Evolutionary conservation across 495 filamentous ascomycete genomes (phyloP).

Genomic region (Patellaria atrata): DNA sequence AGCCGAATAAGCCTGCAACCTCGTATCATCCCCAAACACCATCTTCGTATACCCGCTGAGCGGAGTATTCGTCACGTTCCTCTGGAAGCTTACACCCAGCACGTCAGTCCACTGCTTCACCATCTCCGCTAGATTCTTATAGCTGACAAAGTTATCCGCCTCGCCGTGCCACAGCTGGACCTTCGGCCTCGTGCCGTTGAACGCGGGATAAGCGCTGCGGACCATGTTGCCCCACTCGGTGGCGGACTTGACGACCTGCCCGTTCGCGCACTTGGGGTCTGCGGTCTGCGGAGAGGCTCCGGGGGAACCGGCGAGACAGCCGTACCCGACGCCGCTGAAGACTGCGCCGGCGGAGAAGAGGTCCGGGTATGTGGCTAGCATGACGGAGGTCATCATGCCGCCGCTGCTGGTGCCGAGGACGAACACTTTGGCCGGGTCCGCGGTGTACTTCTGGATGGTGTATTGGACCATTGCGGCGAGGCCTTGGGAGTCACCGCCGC

Average conservation of each 20-base stretch:
- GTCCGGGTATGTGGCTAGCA: conserved; percentile 9
- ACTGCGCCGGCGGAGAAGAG: conserved; percentile 6
- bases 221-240: conserved; percentile 5
- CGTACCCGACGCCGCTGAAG: conserved; percentile 8
- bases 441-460: conserved; percentile 7
- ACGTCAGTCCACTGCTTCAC: conserved; percentile 10
- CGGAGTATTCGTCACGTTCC: conserved; percentile 7
- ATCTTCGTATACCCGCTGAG: conserved; percentile 5
- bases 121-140: conserved; percentile 2
- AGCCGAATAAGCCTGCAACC: conserved; percentile 6
- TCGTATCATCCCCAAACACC: conserved; percentile 11
- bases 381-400: conserved; percentile 11
- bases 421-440: conserved; percentile 6
- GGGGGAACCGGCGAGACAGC: conserved; percentile 7
- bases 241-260: conserved; percentile 2
- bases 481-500: conserved; percentile 7
- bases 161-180: conserved; percentile 6
- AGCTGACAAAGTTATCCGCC: conserved; percentile 3
- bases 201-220: conserved; percentile 6
- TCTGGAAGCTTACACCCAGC: conserved; percentile 3
- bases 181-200: conserved; percentile 7
- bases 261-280: conserved; percentile 6
- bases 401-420: conserved; percentile 5
- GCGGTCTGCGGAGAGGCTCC: not conserved
- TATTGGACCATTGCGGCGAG: conserved; percentile 9